A percentile compares a stretch with the other conserved stretches of the same genome.
Conservation (phyloP, 225 moss, liverwort and hornwort species). For the Ulota crispa region DNA sequence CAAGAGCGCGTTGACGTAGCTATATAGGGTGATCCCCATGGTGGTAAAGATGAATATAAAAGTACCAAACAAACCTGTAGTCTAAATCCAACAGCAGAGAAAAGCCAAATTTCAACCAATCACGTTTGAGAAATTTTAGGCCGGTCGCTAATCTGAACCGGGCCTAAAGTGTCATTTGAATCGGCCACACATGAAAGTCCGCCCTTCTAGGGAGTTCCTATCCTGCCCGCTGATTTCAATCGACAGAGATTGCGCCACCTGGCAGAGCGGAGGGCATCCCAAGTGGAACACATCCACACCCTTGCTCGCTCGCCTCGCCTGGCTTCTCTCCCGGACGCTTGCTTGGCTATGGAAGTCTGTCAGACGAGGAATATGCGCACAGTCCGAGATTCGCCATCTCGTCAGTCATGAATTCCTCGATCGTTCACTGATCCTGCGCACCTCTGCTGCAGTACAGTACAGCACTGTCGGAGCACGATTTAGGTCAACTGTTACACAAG, state of each 20-base stretch:
- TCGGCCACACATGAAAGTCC: no score
- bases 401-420: not conserved
- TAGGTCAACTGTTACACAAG: not conserved
- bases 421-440: not conserved
- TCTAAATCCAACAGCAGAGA: no score
- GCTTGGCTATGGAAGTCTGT: not conserved
- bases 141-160: no score
- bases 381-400: not conserved
- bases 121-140: no score
- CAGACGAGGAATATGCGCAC: not conserved
- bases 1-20: no score
- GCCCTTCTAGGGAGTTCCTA: no score
- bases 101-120: no score
- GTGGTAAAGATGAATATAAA: no score
- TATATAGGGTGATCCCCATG: no score
- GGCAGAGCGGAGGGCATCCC: not conserved
- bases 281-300: constrained; percentile 10
- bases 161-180: no score
- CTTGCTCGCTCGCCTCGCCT: not conserved
- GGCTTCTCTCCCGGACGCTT: not conserved
- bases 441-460: not conserved
- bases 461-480: not conserved
- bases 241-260: not conserved
- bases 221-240: not conserved
- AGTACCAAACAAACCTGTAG: no score